These are phyloP conservation scores for Tulasnella sp. DNA, from an alignment of 768 basidiomycete genomes.

Conservation along the genomic window DNA sequence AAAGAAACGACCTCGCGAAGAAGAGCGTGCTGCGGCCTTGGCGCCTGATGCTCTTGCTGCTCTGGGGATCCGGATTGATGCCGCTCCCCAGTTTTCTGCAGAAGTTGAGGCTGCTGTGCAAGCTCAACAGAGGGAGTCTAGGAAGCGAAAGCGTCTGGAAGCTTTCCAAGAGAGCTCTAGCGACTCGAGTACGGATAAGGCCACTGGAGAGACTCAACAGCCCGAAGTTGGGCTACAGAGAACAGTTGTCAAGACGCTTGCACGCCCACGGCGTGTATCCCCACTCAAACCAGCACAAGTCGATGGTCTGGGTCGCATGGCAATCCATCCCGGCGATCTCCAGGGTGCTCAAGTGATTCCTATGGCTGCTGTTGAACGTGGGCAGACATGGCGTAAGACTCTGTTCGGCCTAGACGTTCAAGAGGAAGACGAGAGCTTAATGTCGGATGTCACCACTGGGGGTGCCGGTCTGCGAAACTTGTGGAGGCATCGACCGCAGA, in stretches of 20 bases:
- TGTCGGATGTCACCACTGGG: slow-evolving; percentile 11
- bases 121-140: slow-evolving; percentile 42
- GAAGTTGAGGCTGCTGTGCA: background rate
- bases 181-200: slow-evolving; percentile 29
- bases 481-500: slow-evolving; percentile 33
- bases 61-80: slow-evolving; percentile 1
- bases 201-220: slow-evolving; percentile 35
- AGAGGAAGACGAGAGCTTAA: slow-evolving; percentile 22
- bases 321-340: slow-evolving; percentile 26
- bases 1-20: background rate
- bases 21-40: background rate
- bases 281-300: slow-evolving; percentile 28
- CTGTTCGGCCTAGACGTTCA: slow-evolving; percentile 24
- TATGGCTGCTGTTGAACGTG: slow-evolving; percentile 12
- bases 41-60: background rate
- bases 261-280: background rate
- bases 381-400: slow-evolving; percentile 17
- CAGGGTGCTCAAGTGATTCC: slow-evolving; percentile 10
- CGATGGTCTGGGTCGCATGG: slow-evolving; percentile 29
- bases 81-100: background rate
- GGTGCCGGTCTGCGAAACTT: slow-evolving; percentile 12
- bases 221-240: background rate
- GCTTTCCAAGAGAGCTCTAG: slow-evolving; percentile 53
- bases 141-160: slow-evolving; percentile 62
- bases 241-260: slow-evolving; percentile 36